Conservation (phyloP, 2,329 filamentous ascomycete genomes). For the Fusarium longipes region DNA sequence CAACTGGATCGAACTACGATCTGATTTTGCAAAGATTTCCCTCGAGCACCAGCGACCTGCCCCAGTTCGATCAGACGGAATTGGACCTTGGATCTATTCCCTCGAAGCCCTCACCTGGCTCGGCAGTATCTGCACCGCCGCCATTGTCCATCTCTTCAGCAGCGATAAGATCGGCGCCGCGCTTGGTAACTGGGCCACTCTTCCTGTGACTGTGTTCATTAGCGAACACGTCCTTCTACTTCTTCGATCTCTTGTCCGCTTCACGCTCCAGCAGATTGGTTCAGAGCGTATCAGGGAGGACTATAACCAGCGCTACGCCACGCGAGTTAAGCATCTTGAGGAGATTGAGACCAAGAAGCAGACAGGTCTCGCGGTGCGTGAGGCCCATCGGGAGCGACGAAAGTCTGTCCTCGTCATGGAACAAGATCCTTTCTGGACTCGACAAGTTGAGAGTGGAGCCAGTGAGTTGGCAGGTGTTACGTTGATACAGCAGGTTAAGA, state of each 20-base stretch:
- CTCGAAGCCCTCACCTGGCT: slow-evolving; percentile 77
- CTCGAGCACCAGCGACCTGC: slow-evolving; percentile 77
- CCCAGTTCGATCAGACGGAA: slow-evolving; percentile 76
- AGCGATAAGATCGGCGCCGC: slow-evolving; percentile 64
- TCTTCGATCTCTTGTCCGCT: slow-evolving; percentile 59
- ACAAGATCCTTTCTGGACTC: slow-evolving; percentile 56
- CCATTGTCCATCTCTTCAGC: slow-evolving; percentile 79
- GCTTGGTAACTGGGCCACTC: slow-evolving; percentile 65
- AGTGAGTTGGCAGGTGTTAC: slow-evolving; percentile 51
- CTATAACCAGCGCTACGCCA: slow-evolving; percentile 53
- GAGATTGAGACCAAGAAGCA: slow-evolving; percentile 55
- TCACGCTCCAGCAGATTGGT: slow-evolving; percentile 52
- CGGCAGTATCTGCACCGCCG: slow-evolving; percentile 77
- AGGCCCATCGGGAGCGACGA: slow-evolving; percentile 53
- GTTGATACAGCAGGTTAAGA: slow-evolving; percentile 50
- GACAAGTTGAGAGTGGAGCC: slow-evolving; percentile 54
- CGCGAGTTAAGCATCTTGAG: slow-evolving; percentile 53
- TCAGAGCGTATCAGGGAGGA: slow-evolving; percentile 56
- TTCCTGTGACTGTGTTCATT: slow-evolving; percentile 77
- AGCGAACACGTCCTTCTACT: slow-evolving; percentile 78
- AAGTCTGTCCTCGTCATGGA: slow-evolving; percentile 51
- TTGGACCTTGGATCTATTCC: slow-evolving; percentile 78
- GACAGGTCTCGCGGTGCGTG: slow-evolving; percentile 48
- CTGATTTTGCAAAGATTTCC: slow-evolving; percentile 81
- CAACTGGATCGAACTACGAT: slow-evolving; percentile 81